Base-by-base conservation (phyloP, 192 early-diverging fungal genomes). In the Lobulomyces angularis region DNA sequence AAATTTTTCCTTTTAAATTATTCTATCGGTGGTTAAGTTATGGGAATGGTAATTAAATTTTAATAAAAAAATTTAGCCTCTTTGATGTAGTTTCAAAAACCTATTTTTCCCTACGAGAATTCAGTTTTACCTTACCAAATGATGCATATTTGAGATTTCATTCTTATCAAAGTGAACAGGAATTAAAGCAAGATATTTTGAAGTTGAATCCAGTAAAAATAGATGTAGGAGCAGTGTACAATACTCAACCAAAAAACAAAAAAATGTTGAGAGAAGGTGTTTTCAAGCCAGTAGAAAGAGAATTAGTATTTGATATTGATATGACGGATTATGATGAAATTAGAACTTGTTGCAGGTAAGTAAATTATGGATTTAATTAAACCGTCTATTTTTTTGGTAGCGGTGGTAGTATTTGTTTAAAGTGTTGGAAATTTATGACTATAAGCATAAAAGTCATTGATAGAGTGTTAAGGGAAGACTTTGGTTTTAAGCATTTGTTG, bases 311-410 rank as follows among this genome's bases (percentile, higher is more conserved):
- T 71, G 94, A 97, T 81, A 92, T 97, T 45, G 94, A 97, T 70
- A 88, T 97, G 88, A 93, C 90, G 1, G 94, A 97, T 61, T 97
- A 97, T 50, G 93, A 97, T 58, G 90, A 94, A 24, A 74, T 97
- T 32, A 72, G 93, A 31, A 93, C 88, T 5, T 97, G 93, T 55
- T 97, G 90, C 67, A 74, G 66, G 71, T 77, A 52, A 24, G 41
- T 5, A 39, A 21, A 16, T 6, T 22, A 0, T 51, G 29, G 1
- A 7, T 35, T 7, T 2, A 16, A 26, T 40, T 12, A 25, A 16
- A 2, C 26, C 7, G 16, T 12, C 36, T 52, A 5, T 17, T 32
- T 43, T 9, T 17, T 27, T n/a, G 17, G 35, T 41, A 80, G 62
- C 27, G 88, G 86, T 45, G 93, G 79, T 12, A 65, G 74, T 48